phyloP scores from a whole-genome alignment of 1,139 yeast genomes.

The Taphrina deformans region DNA sequence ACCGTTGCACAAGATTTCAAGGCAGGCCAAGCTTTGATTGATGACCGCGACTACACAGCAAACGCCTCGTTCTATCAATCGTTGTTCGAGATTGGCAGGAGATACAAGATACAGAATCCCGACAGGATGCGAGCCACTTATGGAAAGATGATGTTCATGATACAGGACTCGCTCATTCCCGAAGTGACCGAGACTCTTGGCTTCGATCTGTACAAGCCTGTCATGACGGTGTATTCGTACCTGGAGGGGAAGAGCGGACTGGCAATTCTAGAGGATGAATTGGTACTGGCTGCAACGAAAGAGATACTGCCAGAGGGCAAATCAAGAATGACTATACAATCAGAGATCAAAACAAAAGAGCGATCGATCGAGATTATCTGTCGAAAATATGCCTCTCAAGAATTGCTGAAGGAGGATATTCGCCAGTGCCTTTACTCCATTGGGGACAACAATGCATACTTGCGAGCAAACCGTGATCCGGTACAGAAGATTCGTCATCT shows the following conservation, averaged over 20 bases:
- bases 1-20: constrained; percentile 72
- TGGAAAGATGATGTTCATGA: constrained; percentile 74
- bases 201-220: constrained; percentile 68
- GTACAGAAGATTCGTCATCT: constrained; percentile 59
- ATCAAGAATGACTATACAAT: constrained; percentile 54
- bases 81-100: constrained; percentile 70
- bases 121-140: constrained; percentile 71
- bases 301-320: constrained; percentile 62
- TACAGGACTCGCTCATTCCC: constrained; percentile 73
- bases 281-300: constrained; percentile 61
- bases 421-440: constrained; percentile 68
- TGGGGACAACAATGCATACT: constrained; percentile 71
- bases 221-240: constrained; percentile 58
- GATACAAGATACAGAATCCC: constrained; percentile 78
- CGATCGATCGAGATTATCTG: constrained; percentile 60
- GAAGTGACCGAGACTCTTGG: constrained; percentile 67
- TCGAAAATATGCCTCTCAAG: constrained; percentile 47
- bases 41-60: constrained; percentile 62
- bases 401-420: constrained; percentile 56
- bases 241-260: constrained; percentile 51
- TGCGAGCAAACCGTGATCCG: constrained; percentile 66
- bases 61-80: constrained; percentile 68
- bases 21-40: constrained; percentile 60
- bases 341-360: constrained; percentile 63
- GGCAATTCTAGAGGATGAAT: constrained; percentile 56